Base-by-base conservation (phyloP, 495 filamentous ascomycete genomes). In the Stereocaulon alpinum region DNA sequence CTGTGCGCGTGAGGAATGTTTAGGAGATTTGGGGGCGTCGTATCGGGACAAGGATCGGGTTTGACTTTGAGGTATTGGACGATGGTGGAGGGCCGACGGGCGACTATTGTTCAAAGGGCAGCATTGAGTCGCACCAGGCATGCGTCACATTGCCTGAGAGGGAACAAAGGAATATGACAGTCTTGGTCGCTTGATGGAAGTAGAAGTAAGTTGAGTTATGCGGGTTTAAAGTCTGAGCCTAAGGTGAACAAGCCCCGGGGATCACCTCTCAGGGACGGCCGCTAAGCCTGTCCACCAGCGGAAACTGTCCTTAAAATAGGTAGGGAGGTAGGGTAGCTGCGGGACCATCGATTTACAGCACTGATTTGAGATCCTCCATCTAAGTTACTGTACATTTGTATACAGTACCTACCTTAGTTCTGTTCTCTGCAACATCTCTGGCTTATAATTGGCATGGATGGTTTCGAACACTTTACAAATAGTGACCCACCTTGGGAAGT, bases 41-140 rank as follows among this genome's bases (percentile, higher is more conserved):
- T 61, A 53, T 62, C 64, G 67, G 67, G 67, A 66, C 67, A 56
- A 61, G 63, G 57, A 69, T 61, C 65, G 64, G 68, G 61, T 53
- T 67, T 62, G 54, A 67, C 44, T 41, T 50, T 40, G 24, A 3
- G 3, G 3, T 1, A 3, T 24, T 24, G n/a, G 41, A 11, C 14
- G 24, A 40, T 50, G 49, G 17, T 3, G 12, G 32, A n/a, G 27
- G 27, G 30, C 32, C 20, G 34, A 43, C 30, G 55, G 32, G 29
- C 43, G 43, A 48, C 32, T 37, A 58, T 55, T 55, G 32, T 55
- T 37, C 5, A 10, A 6, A 37, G 7, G 34, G 34, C 7, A 37
- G 34, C 34, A 37, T 37, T 12, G 34, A 37, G 7, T 9, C 24
- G 34, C 12, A 7, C 34, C 34, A 37, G 32, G 45, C 7, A 30